Percentiles rank a stretch among this genome's conserved stretches.
phyloP scores from a whole-genome alignment of 2,329 filamentous ascomycete species.

The Neofusicoccum sp. region DNA sequence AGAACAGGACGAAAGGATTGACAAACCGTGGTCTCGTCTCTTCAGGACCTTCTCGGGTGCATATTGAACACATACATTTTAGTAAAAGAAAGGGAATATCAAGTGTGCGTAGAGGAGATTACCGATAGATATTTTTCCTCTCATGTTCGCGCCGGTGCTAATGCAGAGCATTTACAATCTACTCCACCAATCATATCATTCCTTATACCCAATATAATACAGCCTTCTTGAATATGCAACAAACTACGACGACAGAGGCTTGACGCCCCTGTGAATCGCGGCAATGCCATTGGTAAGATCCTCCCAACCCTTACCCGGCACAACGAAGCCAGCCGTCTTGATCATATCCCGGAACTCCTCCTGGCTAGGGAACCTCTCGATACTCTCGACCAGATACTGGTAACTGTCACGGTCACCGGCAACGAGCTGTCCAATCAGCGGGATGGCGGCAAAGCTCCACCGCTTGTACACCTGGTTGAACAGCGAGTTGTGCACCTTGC shows the following conservation, averaged over 20 bases:
- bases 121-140: too few relatives aligned
- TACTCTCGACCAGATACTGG: slow-evolving; percentile 98
- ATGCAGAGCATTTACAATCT: too few relatives aligned
- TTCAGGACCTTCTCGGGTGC: too few relatives aligned
- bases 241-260: slow-evolving; percentile 53
- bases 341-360: slow-evolving; percentile 84
- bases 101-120: too few relatives aligned
- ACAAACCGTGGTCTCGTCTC: too few relatives aligned
- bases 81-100: too few relatives aligned
- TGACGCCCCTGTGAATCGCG: slow-evolving; percentile 95
- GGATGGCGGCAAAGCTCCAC: slow-evolving; percentile 95
- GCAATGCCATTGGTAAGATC: slow-evolving; percentile 91
- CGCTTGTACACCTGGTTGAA: slow-evolving; percentile 89
- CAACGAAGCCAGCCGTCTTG: slow-evolving; percentile 77
- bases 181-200: too few relatives aligned
- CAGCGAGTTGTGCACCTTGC: slow-evolving; percentile 75
- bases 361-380: slow-evolving; percentile 89
- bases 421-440: slow-evolving; percentile 91
- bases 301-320: slow-evolving; percentile 75
- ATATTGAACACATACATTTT: too few relatives aligned
- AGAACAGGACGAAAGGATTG: too few relatives aligned
- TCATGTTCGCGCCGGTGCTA: too few relatives aligned
- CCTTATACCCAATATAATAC: neutral
- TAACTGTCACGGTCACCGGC: slow-evolving; percentile 94
- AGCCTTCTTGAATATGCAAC: neutral